phyloP scores from a whole-genome alignment of 495 filamentous ascomycete species.

The Neurospora sp. region DNA sequence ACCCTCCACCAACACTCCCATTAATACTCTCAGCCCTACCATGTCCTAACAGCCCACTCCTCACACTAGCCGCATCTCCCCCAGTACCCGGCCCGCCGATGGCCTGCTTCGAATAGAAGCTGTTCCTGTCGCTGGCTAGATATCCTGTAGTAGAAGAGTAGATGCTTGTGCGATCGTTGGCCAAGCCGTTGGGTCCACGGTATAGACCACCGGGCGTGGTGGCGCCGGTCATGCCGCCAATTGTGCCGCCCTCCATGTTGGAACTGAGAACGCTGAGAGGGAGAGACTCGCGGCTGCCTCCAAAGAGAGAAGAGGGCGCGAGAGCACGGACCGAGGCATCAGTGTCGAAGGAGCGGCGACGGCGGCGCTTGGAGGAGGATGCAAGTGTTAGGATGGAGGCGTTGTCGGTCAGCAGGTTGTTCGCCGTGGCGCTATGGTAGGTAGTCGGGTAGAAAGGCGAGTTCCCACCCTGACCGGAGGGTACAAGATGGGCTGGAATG shows the following conservation, averaged over 20 bases:
- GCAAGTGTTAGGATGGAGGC: conserved; percentile 95
- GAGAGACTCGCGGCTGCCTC: conserved; percentile 76
- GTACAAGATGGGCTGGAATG: conserved; percentile 66
- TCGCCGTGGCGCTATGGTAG: conserved; percentile 81
- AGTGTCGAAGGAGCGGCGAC: conserved; percentile 84
- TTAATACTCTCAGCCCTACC: conserved; percentile 71
- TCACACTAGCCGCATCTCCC: conserved; percentile 68
- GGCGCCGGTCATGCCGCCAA: conserved; percentile 13
- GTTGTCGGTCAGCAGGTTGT: conserved; percentile 86
- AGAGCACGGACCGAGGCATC: conserved; percentile 91
- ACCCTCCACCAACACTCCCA: conserved; percentile 55
- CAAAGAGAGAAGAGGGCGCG: conserved; percentile 84
- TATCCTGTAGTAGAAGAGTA: conserved; percentile 67
- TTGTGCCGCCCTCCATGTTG: conserved; percentile 44
- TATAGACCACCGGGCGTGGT: conserved; percentile 56
- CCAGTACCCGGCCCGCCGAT: conserved; percentile 45
- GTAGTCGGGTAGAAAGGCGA: conserved; percentile 57
- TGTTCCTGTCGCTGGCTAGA: conserved; percentile 63
- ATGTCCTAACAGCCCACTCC: conserved; percentile 69
- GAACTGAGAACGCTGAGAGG: conserved; percentile 82
- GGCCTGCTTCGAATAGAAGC: conserved; percentile 66
- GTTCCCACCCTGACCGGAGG: conserved; percentile 28
- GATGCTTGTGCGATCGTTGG: conserved; percentile 73
- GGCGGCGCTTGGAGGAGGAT: conserved; percentile 82
- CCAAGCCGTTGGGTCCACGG: conserved; percentile 43